These are phyloP conservation scores for Hypoxylon lenormandii DNA, from an alignment of 495 filamentous ascomycete genomes.

Conservation along the genomic window DNA sequence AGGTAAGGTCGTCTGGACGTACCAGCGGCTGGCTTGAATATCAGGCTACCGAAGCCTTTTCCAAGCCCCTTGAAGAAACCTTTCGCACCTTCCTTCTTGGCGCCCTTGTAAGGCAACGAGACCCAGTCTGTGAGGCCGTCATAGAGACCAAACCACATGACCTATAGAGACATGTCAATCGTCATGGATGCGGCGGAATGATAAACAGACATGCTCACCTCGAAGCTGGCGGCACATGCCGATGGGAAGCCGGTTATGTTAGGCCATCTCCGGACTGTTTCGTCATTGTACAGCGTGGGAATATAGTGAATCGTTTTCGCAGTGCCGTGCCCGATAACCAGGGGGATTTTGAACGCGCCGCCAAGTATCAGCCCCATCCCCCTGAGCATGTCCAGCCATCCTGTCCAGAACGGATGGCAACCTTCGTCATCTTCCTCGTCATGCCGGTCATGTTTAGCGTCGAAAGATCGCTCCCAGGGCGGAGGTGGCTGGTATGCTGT, in stretches of 20 bases:
- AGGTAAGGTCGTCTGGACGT: conserved; percentile 26
- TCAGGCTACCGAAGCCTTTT: conserved; percentile 66
- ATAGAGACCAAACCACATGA: conserved; percentile 64
- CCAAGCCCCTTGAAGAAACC: conserved; percentile 69
- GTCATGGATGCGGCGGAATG: background rate
- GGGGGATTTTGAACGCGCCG: conserved; percentile 66
- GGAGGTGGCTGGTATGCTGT: conserved; percentile 9
- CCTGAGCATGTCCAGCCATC: conserved; percentile 47
- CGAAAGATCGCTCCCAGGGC: conserved; percentile 23
- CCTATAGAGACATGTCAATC: conserved; percentile 20
- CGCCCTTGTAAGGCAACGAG: conserved; percentile 64
- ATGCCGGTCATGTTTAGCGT: background rate
- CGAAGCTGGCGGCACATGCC: conserved; percentile 65
- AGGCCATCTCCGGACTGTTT: conserved; percentile 68
- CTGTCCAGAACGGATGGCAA: conserved; percentile 41
- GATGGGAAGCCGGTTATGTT: conserved; percentile 69
- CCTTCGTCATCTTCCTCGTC: conserved; percentile 23
- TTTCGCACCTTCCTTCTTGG: conserved; percentile 62
- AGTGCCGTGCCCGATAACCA: conserved; percentile 71
- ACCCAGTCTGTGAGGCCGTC: conserved; percentile 60
- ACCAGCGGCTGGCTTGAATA: conserved; percentile 68
- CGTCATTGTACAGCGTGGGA: conserved; percentile 74
- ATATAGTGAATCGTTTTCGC: conserved; percentile 76
- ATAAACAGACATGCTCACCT: conserved; percentile 45
- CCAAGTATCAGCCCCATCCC: conserved; percentile 64